Evolutionary conservation across 2,329 filamentous ascomycete species (phyloP), one percentile per base, ranked within the genome.

Genomic region (Podosphaera leucotricha): DNA sequence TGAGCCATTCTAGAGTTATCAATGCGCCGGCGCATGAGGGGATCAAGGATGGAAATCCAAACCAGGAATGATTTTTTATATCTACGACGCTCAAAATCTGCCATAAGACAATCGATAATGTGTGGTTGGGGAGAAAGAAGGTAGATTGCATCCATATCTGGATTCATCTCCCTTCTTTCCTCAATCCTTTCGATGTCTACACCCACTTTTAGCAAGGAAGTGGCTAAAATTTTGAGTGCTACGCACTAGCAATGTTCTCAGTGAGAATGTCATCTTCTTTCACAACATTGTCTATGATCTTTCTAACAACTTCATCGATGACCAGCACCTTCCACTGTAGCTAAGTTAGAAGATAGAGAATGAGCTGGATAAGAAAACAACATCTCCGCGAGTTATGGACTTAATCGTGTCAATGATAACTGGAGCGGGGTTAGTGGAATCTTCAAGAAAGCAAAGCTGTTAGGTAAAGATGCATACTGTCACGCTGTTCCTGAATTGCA

Each of bases 241-340:
- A 56, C 56, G 39, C 54, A 93, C 86, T 93, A 53, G 86, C 87
- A 62, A 98, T 82, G 60, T 93, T 93, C 63, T 85, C 76, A 60
- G 92, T 92, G 63, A 98, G 78, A 52, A 98, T 92, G 57, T 94
- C 84, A 72, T 98, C 87, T 66, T 94, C 81, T 56, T 84, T 87
- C 59, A 87, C 74, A 40, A 83, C 80, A 67, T 87, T 92, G 63
- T 92, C 79, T 54, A 98, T 71, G 54, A 98, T 72, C 61, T 80
- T 86, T 60, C 78, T 77, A 59, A 83, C 86, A 46, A 67, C 70
- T 53, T 82, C 77, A 63, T 98, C 90, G 55, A 94, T 68, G 44
- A 98, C 78, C 53, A 98, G 66, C 52, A 94, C 82, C 72, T 95
- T 98, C 90, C 90, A 98, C 85, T 94, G 52, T 35, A 45, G 41